Conservation (phyloP, 768 basidiomycete species). For the Russula sp. region DNA sequence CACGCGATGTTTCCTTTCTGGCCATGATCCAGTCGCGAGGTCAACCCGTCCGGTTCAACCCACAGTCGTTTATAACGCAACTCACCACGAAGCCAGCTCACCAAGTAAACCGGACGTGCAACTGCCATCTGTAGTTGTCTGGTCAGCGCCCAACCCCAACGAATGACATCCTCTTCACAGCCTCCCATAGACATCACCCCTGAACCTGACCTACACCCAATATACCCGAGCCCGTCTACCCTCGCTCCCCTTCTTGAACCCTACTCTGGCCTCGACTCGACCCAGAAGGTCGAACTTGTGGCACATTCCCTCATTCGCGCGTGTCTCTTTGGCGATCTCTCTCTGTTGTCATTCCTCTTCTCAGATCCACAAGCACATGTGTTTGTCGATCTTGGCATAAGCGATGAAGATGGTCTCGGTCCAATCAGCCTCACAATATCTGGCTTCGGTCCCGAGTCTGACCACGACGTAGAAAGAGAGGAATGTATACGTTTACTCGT, state of each 20-base stretch:
- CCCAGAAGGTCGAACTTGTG: constrained; percentile 63
- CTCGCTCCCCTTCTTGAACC: constrained; percentile 58
- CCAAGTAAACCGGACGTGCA: not conserved
- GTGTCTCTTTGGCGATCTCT: constrained; percentile 70
- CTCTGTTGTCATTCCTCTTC: constrained; percentile 65
- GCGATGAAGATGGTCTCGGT: constrained; percentile 83
- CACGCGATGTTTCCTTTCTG: constrained; percentile 4
- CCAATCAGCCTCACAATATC: constrained; percentile 72
- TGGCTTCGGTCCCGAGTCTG: constrained; percentile 74
- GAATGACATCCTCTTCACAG: constrained; percentile 31
- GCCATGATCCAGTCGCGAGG: constrained; percentile 6
- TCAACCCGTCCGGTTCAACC: constrained; percentile 1
- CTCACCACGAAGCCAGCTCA: not conserved
- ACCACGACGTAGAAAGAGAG: constrained; percentile 83
- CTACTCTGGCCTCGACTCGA: constrained; percentile 57
- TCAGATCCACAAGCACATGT: constrained; percentile 58
- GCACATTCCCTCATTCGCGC: constrained; percentile 68
- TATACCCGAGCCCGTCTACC: constrained; percentile 61
- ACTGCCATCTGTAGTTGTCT: not conserved
- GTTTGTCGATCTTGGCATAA: constrained; percentile 56
- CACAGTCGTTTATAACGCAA: not conserved
- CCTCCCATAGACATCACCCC: constrained; percentile 50
- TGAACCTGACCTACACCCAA: constrained; percentile 74
- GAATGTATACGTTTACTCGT: constrained; percentile 80
- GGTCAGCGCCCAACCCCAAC: not conserved